phyloP scores from a whole-genome alignment of 179 eudicot genomes.

The Spergularia azorica region DNA sequence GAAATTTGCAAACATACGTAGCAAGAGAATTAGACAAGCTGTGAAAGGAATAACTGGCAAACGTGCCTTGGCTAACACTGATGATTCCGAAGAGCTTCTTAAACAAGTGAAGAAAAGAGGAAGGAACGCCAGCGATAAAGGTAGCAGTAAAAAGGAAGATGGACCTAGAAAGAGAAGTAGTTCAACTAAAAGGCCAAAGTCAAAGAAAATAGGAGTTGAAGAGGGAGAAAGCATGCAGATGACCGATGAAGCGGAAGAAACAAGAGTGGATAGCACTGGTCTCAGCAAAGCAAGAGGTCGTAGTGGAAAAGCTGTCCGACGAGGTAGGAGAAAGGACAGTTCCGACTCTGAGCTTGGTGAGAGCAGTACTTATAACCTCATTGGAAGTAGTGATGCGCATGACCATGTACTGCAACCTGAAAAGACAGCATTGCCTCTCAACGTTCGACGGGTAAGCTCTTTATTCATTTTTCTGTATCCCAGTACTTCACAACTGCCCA shows the following conservation, averaged over 20 bases:
- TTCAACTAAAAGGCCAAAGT: constrained; percentile 32
- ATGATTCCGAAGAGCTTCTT: constrained; percentile 33
- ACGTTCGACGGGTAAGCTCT: constrained; percentile 64
- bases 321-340: constrained; percentile 40
- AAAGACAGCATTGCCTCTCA: constrained; percentile 30
- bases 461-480: background rate
- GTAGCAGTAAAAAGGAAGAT: constrained; percentile 19
- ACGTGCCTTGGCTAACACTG: constrained; percentile 42
- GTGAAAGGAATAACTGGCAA: constrained; percentile 68
- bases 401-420: constrained; percentile 36
- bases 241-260: constrained; percentile 25
- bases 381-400: constrained; percentile 32
- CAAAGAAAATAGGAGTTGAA: constrained; percentile 31
- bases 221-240: constrained; percentile 24
- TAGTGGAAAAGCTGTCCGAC: constrained; percentile 37
- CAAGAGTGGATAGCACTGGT: constrained; percentile 22
- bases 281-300: constrained; percentile 31
- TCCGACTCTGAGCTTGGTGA: constrained; percentile 36
- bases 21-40: constrained; percentile 86
- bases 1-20: constrained; percentile 92
- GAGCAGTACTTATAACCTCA: constrained; percentile 38
- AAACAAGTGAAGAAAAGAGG: constrained; percentile 45
- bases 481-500: constrained; percentile 1
- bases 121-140: constrained; percentile 25
- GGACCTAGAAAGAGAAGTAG: constrained; percentile 24